Percentiles rank a stretch among this genome's conserved stretches.
Evolutionary conservation across 2,329 filamentous ascomycete species (phyloP).

Genomic region (Trichoderma harzianum): DNA sequence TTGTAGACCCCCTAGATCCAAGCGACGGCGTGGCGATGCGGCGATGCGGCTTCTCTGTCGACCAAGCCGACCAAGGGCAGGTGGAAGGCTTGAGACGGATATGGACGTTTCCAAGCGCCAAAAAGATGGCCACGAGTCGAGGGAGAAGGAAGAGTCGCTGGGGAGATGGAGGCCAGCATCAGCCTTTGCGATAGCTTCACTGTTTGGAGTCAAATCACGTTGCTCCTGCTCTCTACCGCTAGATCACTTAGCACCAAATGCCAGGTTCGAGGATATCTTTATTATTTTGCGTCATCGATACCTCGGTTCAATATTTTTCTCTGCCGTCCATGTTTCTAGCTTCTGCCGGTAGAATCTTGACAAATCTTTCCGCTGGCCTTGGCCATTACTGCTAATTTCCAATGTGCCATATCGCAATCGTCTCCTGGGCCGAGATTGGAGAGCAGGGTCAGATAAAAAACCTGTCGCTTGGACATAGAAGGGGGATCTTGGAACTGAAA

Average conservation of each 20-base stretch:
- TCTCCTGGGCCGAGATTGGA: neutral
- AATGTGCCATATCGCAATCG: neutral
- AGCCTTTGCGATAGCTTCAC: neutral
- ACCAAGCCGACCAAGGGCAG: neutral
- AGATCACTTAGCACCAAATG: neutral
- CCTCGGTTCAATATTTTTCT: neutral
- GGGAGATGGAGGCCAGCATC: neutral
- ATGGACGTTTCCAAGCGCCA: too few relatives aligned
- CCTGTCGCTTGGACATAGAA: neutral
- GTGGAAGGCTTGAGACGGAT: neutral
- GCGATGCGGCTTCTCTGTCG: neutral
- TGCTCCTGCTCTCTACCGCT: neutral
- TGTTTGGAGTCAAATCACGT: neutral
- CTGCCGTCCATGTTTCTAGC: neutral
- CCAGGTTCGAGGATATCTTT: neutral
- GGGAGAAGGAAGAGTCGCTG: neutral
- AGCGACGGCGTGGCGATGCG: neutral
- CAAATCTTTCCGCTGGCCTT: neutral
- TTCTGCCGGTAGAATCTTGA: neutral
- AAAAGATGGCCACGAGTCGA: neutral
- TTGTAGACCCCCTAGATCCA: neutral
- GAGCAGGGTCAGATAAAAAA: fast-evolving
- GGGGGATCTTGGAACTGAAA: neutral
- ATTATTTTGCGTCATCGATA: neutral
- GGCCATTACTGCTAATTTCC: neutral